phyloP scores from a whole-genome alignment of 352 stramenopile genomes.

The Phytophthora citrophthora region DNA sequence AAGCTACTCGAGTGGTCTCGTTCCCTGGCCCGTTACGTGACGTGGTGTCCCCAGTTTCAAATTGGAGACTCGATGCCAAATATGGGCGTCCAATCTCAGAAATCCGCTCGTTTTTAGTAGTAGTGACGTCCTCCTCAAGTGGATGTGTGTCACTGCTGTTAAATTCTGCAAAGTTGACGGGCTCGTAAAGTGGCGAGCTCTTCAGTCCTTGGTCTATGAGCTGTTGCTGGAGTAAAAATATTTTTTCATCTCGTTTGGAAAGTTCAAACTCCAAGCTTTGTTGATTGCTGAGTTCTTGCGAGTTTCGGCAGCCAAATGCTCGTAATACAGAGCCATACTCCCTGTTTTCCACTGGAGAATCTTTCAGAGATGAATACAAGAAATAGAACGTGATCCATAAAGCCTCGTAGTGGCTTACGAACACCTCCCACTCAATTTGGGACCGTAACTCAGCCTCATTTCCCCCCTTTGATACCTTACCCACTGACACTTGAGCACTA shows the following conservation, averaged over 20 bases:
- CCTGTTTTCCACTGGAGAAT: neutral
- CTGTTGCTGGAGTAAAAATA: conserved; percentile 27
- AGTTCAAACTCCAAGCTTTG: conserved; percentile 25
- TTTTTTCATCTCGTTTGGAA: conserved; percentile 29
- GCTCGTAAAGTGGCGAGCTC: neutral
- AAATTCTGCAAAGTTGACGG: neutral
- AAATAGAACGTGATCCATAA: conserved; percentile 36
- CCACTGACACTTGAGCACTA: neutral
- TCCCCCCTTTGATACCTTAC: neutral
- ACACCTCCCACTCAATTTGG: conserved; percentile 9
- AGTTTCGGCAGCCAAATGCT: conserved; percentile 8
- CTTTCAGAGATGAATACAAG: conserved; percentile 11
- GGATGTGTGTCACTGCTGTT: neutral
- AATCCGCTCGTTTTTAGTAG: neutral
- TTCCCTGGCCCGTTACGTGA: conserved; percentile 19
- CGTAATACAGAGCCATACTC: neutral
- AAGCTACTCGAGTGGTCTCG: neutral
- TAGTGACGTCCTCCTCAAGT: neutral
- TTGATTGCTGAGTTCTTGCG: neutral
- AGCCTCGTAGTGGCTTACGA: conserved; percentile 31
- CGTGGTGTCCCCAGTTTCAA: neutral
- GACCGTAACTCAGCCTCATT: neutral
- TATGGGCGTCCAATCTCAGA: conserved; percentile 3
- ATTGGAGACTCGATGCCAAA: conserved; percentile 14
- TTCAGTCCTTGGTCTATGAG: conserved; percentile 13